These are phyloP conservation scores for Aspergillus ruber DNA, from an alignment of 2,329 filamentous ascomycete species.

Conservation along the genomic window DNA sequence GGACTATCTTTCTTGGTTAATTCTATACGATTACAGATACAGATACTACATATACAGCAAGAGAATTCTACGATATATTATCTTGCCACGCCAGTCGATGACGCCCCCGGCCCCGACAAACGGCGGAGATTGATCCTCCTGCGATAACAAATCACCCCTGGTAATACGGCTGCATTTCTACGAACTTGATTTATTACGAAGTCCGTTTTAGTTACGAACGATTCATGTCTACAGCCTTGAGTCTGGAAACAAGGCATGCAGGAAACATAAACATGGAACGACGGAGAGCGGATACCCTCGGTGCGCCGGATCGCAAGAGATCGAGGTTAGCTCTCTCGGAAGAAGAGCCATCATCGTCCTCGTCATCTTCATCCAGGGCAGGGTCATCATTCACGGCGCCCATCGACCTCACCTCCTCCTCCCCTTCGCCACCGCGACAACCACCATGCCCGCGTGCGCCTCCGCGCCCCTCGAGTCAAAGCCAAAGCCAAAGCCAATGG, in stretches of 20 bases:
- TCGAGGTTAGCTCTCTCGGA: too few relatives aligned
- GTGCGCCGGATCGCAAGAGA: constrained; percentile 35
- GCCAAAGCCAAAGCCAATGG: too few relatives aligned
- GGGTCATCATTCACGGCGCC: constrained; percentile 25
- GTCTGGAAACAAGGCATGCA: too few relatives aligned
- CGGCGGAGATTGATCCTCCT: constrained; percentile 28
- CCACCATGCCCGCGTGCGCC: constrained; percentile 6
- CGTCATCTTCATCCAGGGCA: not conserved
- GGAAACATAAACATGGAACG: not conserved
- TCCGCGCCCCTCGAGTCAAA: constrained; percentile 1
- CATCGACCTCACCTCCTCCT: constrained; percentile 25
- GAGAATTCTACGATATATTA: too few relatives aligned
- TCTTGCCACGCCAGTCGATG: constrained; percentile 24
- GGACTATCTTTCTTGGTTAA: too few relatives aligned
- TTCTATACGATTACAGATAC: too few relatives aligned
- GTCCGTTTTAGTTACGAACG: too few relatives aligned
- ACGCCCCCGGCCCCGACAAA: constrained; percentile 20
- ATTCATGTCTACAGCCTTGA: too few relatives aligned
- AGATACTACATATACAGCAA: too few relatives aligned
- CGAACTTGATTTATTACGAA: too few relatives aligned
- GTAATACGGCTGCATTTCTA: not conserved
- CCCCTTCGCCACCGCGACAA: constrained; percentile 20
- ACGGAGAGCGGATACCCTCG: constrained; percentile 16
- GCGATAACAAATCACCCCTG: constrained; percentile 7
- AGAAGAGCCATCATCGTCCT: not conserved